Evolutionary conservation across 495 filamentous ascomycete species (phyloP).

Genomic region (Pseudevernia furfuracea): DNA sequence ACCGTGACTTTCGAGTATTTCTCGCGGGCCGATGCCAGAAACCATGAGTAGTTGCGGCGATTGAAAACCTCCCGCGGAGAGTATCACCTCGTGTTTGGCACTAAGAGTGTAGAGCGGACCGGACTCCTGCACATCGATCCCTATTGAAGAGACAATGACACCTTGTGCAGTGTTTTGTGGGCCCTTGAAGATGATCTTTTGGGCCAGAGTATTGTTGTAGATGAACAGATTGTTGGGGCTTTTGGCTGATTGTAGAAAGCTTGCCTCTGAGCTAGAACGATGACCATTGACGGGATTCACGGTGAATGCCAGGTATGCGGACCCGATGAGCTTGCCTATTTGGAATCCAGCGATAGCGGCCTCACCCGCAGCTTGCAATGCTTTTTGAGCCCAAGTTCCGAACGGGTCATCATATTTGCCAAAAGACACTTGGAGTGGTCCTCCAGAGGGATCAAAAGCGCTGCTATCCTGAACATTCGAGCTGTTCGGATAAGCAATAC

Average conservation of each 20-base stretch:
- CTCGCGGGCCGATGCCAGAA: conserved; percentile 49
- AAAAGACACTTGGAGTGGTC: conserved; percentile 34
- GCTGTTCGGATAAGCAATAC: conserved; percentile 4
- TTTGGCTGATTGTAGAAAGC: conserved; percentile 27
- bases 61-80: conserved; percentile 49
- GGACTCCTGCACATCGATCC: neutral
- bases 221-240: conserved; percentile 21
- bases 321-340: conserved; percentile 31
- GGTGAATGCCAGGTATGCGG: conserved; percentile 21
- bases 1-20: conserved; percentile 28
- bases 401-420: conserved; percentile 31
- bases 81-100: conserved; percentile 46
- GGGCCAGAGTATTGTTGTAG: conserved; percentile 14
- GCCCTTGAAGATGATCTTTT: conserved; percentile 18
- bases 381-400: conserved; percentile 30
- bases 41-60: conserved; percentile 53
- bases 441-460: conserved; percentile 22
- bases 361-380: conserved; percentile 33
- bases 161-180: neutral
- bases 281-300: conserved; percentile 24
- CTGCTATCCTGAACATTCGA: conserved; percentile 28
- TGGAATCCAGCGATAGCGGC: conserved; percentile 29
- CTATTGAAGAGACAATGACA: conserved; percentile 21
- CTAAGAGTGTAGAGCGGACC: neutral
- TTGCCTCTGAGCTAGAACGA: conserved; percentile 26